Base-by-base conservation (phyloP, 1,139 yeast genomes). In the Hansenula anomala region DNA sequence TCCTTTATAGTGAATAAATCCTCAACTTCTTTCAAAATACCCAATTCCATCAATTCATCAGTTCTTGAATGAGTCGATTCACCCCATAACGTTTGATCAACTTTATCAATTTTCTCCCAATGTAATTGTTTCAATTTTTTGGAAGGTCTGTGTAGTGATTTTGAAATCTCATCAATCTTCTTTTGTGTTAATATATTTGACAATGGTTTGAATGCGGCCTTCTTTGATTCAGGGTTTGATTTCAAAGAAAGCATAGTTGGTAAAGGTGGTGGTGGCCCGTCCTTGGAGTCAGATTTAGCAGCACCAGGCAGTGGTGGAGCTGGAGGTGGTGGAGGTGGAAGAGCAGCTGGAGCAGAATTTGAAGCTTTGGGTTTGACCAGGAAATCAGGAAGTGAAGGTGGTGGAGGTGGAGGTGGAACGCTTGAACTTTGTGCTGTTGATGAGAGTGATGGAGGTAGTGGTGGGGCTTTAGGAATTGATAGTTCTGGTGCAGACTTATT, bases 91-190 rank as follows among this genome's bases (percentile, higher is more conserved):
- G 97, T 90, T 33, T 80, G 73, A 33, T 80, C 75, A 33, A 87
- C 79, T 27, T 64, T 56, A 24, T 79, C 82, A 33, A 92, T 69
- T 55, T 78, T 85, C 49, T 90, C 96, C 97, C 97, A 92, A 58
- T 92, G 98, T 71, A 92, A 81, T 56, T 90, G 97, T 59, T 90
- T 92, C 52, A 92, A 69, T 47, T 80, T 82, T 15, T 75, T 66
- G 40, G 73, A 73, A 5, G 94, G 85, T 39, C 82, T 67, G 14
- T 67, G 60, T 10, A 51, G 40, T 12, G 32, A 23, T 4, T 41
- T 39, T 2, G 49, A 41, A 14, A 46, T 44, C 14, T 39, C 38
- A 41, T 45, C 42, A 34, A 46, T 36, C 18, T 40, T 36, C 11
- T 30, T 34, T 19, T 36, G 34, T 1, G 47, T 24, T 8, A 40